Percentiles rank a stretch among this genome's conserved stretches.
These are phyloP conservation scores for Lichtheimia ramosa DNA, from an alignment of 371 early-diverging fungal genomes.

Conservation along the genomic window DNA sequence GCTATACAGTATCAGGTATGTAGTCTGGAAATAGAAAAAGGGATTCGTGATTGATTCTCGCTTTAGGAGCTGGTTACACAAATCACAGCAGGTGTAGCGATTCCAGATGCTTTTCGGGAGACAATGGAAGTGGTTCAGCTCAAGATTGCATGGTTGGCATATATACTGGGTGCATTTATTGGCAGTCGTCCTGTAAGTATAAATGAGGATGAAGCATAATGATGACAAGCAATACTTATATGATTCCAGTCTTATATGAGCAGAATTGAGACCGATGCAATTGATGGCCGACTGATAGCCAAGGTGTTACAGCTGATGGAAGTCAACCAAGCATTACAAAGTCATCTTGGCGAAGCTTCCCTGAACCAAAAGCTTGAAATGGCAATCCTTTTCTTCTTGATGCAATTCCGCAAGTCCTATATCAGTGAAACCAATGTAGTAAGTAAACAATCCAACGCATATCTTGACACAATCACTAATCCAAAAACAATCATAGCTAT, in stretches of 20 bases:
- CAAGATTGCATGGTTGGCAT: constrained; percentile 82
- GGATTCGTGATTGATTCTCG: no score
- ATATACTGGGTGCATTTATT: constrained; percentile 70
- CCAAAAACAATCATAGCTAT: constrained; percentile 34
- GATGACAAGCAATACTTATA: not conserved
- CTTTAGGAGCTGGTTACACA: no score
- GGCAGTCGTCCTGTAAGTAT: constrained; percentile 61
- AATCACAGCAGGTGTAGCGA: constrained; percentile 10
- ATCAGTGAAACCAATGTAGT: constrained; percentile 56
- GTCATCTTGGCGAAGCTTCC: constrained; percentile 34
- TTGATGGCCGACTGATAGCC: constrained; percentile 64
- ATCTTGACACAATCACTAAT: no score
- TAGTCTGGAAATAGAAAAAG: no score
- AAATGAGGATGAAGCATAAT: not conserved
- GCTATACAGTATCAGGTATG: constrained; percentile 64
- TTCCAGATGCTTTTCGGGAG: constrained; percentile 34
- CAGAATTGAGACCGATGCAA: constrained; percentile 59
- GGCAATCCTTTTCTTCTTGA: constrained; percentile 77
- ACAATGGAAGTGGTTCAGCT: constrained; percentile 56
- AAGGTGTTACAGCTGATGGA: constrained; percentile 62
- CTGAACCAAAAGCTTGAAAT: constrained; percentile 65
- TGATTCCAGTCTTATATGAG: constrained; percentile 53
- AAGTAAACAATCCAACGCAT: not conserved
- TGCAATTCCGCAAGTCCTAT: constrained; percentile 75
- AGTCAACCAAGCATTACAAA: constrained; percentile 45